phyloP scores from a whole-genome alignment of 257 asterid species.

The Solanum pinnatisectum region DNA sequence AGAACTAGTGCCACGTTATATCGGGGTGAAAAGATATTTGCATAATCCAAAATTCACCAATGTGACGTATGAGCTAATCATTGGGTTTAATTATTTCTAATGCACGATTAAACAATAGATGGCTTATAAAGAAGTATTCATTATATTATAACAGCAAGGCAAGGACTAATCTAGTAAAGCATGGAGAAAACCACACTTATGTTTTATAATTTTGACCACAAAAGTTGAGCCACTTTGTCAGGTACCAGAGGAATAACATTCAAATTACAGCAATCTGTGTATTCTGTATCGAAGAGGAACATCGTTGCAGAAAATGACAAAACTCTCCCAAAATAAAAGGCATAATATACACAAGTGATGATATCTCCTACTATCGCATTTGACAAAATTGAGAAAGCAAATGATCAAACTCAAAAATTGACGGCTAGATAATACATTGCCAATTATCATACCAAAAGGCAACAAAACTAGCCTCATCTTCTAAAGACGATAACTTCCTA shows the following conservation, averaged over 20 bases:
- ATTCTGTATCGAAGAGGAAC: background rate
- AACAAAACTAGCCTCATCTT: background rate
- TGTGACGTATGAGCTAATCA: background rate
- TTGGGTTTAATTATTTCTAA: background rate
- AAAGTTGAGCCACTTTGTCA: background rate
- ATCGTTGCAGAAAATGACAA: background rate
- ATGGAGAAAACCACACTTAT: background rate
- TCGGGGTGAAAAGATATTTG: background rate
- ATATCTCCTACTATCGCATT: background rate
- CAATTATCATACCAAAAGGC: background rate
- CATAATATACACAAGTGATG: background rate
- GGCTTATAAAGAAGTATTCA: background rate
- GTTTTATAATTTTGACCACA: background rate
- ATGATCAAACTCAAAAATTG: background rate
- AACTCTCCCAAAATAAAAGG: background rate
- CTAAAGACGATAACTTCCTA: background rate
- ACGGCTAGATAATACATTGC: background rate
- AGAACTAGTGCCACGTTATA: background rate
- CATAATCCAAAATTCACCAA: background rate
- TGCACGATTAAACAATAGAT: background rate
- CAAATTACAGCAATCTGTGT: background rate
- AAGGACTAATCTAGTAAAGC: background rate
- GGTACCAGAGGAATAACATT: background rate
- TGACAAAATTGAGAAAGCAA: background rate
- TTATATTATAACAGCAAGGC: background rate